phyloP scores from a whole-genome alignment of 2,329 filamentous ascomycete species.

The Cladophialophora chaetospira region DNA sequence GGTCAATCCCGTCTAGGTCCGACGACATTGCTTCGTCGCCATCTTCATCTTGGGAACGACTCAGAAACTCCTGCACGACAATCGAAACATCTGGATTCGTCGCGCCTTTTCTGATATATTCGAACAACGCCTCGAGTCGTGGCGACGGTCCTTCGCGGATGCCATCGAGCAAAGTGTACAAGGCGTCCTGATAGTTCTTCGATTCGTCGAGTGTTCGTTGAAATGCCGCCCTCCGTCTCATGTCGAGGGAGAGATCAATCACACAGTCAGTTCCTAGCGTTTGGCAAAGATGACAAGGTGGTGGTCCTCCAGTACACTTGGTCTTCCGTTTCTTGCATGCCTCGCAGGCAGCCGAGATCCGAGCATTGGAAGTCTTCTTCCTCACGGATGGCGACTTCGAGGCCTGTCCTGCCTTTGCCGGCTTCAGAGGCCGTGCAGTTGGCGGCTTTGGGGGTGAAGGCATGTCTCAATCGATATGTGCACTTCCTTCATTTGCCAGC shows the following conservation, averaged over 20 bases:
- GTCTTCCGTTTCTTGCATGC: constrained; percentile 31
- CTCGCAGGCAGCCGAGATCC: constrained; percentile 30
- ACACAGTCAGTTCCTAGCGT: constrained; percentile 27
- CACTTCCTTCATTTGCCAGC: not conserved
- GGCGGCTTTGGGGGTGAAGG: constrained; percentile 14
- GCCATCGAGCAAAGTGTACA: constrained; percentile 20
- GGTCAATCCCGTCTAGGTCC: not conserved
- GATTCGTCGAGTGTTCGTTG: constrained; percentile 29
- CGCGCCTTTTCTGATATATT: constrained; percentile 12
- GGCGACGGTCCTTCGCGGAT: constrained; percentile 22
- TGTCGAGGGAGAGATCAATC: constrained; percentile 29
- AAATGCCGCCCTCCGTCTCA: constrained; percentile 27
- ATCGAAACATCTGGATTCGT: constrained; percentile 15
- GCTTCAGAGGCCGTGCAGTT: constrained; percentile 15
- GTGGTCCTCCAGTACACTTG: constrained; percentile 29
- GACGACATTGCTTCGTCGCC: constrained; percentile 9
- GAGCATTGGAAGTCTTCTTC: constrained; percentile 17
- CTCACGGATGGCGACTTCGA: constrained; percentile 5
- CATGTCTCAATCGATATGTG: constrained; percentile 16
- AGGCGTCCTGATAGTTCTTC: constrained; percentile 23
- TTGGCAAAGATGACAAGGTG: constrained; percentile 30
- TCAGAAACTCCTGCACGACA: constrained; percentile 8
- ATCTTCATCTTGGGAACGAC: constrained; percentile 11
- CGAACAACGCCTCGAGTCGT: constrained; percentile 15
- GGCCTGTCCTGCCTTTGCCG: constrained; percentile 19